Evolutionary conservation across 805 yeast species (phyloP), one percentile per base, ranked within the genome.

Genomic region (Saccharomycopsis babjevae): DNA sequence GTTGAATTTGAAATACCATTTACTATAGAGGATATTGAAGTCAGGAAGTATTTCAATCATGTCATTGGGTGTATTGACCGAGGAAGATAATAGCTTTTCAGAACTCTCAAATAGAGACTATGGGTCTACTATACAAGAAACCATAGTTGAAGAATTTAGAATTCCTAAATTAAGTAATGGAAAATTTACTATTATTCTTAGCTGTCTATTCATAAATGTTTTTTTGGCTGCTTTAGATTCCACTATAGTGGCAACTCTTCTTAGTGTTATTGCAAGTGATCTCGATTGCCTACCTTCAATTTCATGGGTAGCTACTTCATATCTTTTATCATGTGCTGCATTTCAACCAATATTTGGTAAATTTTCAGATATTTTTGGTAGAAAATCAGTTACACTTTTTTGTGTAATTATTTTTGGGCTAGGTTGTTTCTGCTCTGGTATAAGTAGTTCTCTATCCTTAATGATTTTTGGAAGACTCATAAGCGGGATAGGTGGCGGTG

Each of bases 401-500:
- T 84, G 88, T 67, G 78, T 82, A 58, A 65, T 73, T 1, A 72
- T 79, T n/a, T 86, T 86, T 68, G 79, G 82, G 1, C 46, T 83
- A 1, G 92, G 85, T 6, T 78, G 83, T 64, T 67, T 80, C 13
- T 76, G 83, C 56, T 84, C 89, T 69, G 83, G 81, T 5, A 42
- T 77, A 1, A 79, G 86, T 1, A 72, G 74, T 55, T 72, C 79
- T 15, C 77, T 84, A 15, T 65, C 73, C 54, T 66, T 76, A 59
- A 74, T 86, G 64, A 81, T 85, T 7, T 57, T 74, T 34, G 80
- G 86, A 6, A 73, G 91, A 66, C 82, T 88, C 64, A 75, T 91
- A 52, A 82, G 93, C 16, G 97, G 97, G 15, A 79, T 88, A 58
- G 97, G 97, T 13, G 97, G 96, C 18, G 94, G 96, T 8, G 97